Conservation (phyloP, 1,139 yeast species). For the Wickerhamiella pararugosa region DNA sequence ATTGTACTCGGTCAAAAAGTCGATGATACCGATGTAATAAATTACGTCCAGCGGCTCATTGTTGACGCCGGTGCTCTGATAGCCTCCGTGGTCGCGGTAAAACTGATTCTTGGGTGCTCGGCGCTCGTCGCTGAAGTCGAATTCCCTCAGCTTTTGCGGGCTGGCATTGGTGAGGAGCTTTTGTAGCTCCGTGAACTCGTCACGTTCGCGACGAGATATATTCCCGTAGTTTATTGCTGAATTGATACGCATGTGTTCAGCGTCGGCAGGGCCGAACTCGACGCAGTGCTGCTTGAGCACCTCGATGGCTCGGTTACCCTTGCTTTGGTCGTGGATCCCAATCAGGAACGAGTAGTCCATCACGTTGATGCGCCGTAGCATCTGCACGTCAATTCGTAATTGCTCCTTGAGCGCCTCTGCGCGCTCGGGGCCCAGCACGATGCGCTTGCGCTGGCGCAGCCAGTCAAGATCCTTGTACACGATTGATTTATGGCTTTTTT, state of each 20-base stretch:
- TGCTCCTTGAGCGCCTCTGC: slow-evolving; percentile 47
- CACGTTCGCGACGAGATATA: slow-evolving; percentile 11
- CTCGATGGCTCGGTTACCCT: slow-evolving; percentile 33
- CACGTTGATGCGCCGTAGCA: slow-evolving; percentile 59
- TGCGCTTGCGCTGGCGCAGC: slow-evolving; percentile 47
- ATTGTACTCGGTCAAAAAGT: slow-evolving; percentile 79
- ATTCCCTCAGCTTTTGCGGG: slow-evolving; percentile 25
- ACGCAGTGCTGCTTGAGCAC: slow-evolving; percentile 12
- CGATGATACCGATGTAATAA: slow-evolving; percentile 87
- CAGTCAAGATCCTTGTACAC: slow-evolving; percentile 80
- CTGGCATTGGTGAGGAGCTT: slow-evolving; percentile 25
- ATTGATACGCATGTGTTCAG: slow-evolving; percentile 10
- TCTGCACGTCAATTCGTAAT: slow-evolving; percentile 54
- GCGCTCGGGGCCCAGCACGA: slow-evolving; percentile 62
- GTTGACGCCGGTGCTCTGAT: slow-evolving; percentile 52
- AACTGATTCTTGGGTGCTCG: slow-evolving; percentile 38
- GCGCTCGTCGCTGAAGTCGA: slow-evolving; percentile 24
- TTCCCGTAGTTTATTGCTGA: slow-evolving; percentile 8
- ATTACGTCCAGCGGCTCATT: slow-evolving; percentile 53
- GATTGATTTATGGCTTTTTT: slow-evolving; percentile 17
- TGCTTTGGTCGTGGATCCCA: slow-evolving; percentile 67
- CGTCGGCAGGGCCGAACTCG: slow-evolving; percentile 17
- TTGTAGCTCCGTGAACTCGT: slow-evolving; percentile 25
- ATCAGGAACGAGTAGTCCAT: slow-evolving; percentile 91
- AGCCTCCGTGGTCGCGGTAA: slow-evolving; percentile 78